phyloP scores from a whole-genome alignment of 2,329 filamentous ascomycete species.

The Neodidymelliopsis sp. region DNA sequence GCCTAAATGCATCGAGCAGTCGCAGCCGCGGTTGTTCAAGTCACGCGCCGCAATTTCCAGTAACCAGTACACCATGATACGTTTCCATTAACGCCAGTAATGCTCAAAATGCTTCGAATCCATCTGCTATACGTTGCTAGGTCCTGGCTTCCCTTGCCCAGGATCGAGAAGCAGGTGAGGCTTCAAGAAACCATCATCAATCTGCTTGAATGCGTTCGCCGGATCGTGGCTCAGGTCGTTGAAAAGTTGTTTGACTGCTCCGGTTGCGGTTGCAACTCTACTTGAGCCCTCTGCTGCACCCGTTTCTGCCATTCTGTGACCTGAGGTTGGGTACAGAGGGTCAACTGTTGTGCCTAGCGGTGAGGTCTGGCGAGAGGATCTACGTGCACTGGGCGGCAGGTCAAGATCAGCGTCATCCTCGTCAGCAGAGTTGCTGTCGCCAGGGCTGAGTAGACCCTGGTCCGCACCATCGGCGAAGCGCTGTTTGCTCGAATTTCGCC shows the following conservation, averaged over 20 bases:
- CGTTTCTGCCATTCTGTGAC: slow-evolving; percentile 29
- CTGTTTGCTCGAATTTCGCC: slow-evolving; percentile 62
- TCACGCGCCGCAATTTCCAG: background rate
- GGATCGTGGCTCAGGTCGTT: slow-evolving; percentile 83
- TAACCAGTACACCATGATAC: background rate
- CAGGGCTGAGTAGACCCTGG: slow-evolving; percentile 62
- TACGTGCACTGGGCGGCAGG: slow-evolving; percentile 64
- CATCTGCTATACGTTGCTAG: slow-evolving; percentile 42
- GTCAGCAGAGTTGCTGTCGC: slow-evolving; percentile 59
- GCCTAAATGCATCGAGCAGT: slow-evolving; percentile 8
- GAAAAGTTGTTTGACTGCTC: slow-evolving; percentile 81
- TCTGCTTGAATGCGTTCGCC: slow-evolving; percentile 84
- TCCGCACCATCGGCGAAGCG: slow-evolving; percentile 58
- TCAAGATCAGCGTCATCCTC: slow-evolving; percentile 65
- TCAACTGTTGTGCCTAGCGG: slow-evolving; percentile 32
- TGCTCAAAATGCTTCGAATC: slow-evolving; percentile 18
- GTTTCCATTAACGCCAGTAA: slow-evolving; percentile 27
- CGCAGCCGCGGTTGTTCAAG: slow-evolving; percentile 4
- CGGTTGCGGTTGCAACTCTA: slow-evolving; percentile 70
- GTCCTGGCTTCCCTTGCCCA: slow-evolving; percentile 43
- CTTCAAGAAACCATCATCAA: slow-evolving; percentile 97
- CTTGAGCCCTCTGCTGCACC: slow-evolving; percentile 30
- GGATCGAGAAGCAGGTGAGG: slow-evolving; percentile 84
- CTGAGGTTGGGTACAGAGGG: slow-evolving; percentile 52
- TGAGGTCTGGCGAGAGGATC: slow-evolving; percentile 51